Percentiles rank a stretch among this genome's conserved stretches.
These are phyloP conservation scores for Fragosphaeria purpurea DNA, from an alignment of 2,329 filamentous ascomycete genomes.

Conservation along the genomic window DNA sequence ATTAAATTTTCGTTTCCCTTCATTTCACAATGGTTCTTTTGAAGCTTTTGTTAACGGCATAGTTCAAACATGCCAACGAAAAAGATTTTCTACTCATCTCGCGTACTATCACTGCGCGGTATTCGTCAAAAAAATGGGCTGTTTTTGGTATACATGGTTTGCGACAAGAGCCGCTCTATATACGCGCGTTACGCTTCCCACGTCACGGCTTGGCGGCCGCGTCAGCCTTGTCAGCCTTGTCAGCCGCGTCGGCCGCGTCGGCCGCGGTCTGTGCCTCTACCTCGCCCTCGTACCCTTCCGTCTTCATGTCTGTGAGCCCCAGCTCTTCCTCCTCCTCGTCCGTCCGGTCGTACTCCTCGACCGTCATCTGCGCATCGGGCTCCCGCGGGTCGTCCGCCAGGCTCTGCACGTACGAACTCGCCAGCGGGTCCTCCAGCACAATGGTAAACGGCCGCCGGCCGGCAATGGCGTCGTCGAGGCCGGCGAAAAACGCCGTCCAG, in stretches of 20 bases:
- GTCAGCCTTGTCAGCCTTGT: neutral
- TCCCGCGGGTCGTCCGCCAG: constrained; percentile 61
- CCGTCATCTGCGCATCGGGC: constrained; percentile 67
- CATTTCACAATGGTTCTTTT: too few species aligned
- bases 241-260: neutral
- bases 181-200: too few species aligned
- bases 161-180: too few species aligned
- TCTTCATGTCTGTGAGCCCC: constrained; percentile 85
- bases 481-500: constrained; percentile 75
- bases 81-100: too few species aligned
- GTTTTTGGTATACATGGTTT: too few species aligned
- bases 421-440: constrained; percentile 77
- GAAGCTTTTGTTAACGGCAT: too few species aligned
- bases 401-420: constrained; percentile 89
- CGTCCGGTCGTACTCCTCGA: constrained; percentile 77
- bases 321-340: constrained; percentile 90
- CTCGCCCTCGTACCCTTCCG: constrained; percentile 69
- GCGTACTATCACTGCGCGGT: too few species aligned
- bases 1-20: too few species aligned
- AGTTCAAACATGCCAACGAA: too few species aligned
- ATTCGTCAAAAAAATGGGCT: too few species aligned
- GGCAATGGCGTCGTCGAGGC: constrained; percentile 65
- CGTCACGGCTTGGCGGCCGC: too few species aligned
- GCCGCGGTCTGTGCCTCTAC: constrained; percentile 12
- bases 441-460: constrained; percentile 75